Base-by-base conservation (phyloP, 176 grass and related monocot genomes). In the Carex littledalei region DNA sequence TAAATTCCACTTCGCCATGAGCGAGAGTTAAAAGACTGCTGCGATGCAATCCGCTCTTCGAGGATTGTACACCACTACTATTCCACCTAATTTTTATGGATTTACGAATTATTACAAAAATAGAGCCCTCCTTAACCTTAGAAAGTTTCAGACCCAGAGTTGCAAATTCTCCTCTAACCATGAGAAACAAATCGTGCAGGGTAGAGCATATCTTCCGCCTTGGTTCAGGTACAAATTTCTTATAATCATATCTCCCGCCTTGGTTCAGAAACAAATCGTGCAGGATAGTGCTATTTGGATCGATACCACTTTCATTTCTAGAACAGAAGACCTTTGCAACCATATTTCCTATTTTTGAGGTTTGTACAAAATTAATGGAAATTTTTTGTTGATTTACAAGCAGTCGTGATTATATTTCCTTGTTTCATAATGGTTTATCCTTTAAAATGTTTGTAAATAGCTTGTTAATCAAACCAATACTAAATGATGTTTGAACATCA, bases 161-260 rank as follows among this genome's bases (percentile, higher is more conserved):
- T 83, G 59, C 15, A 65, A 65, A 52, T 65, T 49, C 47, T 76
- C 47, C 10, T 49, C 61, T 13, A 81, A 59, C 53, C 84, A 87
- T 17, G 35, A 55, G 3, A 80, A 87, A 63, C 88, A 71, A 67
- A 84, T 78, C 22, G 35, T 31, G 21, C 39, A 63, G 4, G n/a
- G 54, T 8, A 64, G 67, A 37, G 54, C 80, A 63, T 81, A 92
- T 43, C 86, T 89, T 54, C 90, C 93, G 22, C 90, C 93, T 53
- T 84, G 85, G 63, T 94, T 94, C 84, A 90, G 93, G 93, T 90
- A 85, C 55, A 78, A 55, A 1, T 31, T 78, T 18, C 3, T 8
- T 45, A 39, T 45, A 43, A 43, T 43, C 39, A 43, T 35, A 35
- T 43, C 86, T 89, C 60, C 90, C 93, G 22, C 90, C 93, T 53